Conservation (phyloP, 140 eudicot species). For the Ambrosia hybrid region DNA sequence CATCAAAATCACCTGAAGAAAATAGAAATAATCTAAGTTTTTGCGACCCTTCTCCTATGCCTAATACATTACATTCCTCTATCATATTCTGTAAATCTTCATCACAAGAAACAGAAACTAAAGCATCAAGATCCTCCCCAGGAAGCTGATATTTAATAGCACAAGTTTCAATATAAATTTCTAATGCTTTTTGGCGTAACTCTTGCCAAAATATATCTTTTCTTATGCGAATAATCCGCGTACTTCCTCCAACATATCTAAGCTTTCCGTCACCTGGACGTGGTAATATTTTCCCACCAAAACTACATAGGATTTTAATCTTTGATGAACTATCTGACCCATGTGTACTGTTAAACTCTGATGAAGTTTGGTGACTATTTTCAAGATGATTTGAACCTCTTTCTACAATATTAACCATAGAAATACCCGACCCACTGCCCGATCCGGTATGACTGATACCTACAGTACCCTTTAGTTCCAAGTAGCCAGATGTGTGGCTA, state of each 20-base stretch:
- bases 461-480: slow-evolving; percentile 69
- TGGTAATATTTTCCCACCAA: slow-evolving; percentile 89
- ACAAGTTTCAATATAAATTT: slow-evolving; percentile 60
- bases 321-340: slow-evolving; percentile 60
- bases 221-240: slow-evolving; percentile 73
- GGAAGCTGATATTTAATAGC: slow-evolving; percentile 91
- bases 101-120: slow-evolving; percentile 86
- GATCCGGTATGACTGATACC: slow-evolving; percentile 77
- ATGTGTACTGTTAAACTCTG: slow-evolving; percentile 34
- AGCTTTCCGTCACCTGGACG: slow-evolving; percentile 97
- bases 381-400: slow-evolving; percentile 53
- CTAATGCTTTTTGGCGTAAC: slow-evolving; percentile 59
- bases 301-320: slow-evolving; percentile 89
- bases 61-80: slow-evolving; percentile 80
- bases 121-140: slow-evolving; percentile 97
- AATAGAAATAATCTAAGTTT: slow-evolving; percentile 87
- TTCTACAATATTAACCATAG: slow-evolving; percentile 57
- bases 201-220: slow-evolving; percentile 81
- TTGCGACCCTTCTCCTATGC: slow-evolving; percentile 71
- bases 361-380: slow-evolving; percentile 36
- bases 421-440: slow-evolving; percentile 70
- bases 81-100: slow-evolving; percentile 96
- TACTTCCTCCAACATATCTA: slow-evolving; percentile 92
- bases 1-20: slow-evolving; percentile 72
- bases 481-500: slow-evolving; percentile 46